A percentile compares a stretch with the other conserved stretches of the same genome.
phyloP scores from a whole-genome alignment of 768 basidiomycete genomes.

The Serendipita vermifera region DNA sequence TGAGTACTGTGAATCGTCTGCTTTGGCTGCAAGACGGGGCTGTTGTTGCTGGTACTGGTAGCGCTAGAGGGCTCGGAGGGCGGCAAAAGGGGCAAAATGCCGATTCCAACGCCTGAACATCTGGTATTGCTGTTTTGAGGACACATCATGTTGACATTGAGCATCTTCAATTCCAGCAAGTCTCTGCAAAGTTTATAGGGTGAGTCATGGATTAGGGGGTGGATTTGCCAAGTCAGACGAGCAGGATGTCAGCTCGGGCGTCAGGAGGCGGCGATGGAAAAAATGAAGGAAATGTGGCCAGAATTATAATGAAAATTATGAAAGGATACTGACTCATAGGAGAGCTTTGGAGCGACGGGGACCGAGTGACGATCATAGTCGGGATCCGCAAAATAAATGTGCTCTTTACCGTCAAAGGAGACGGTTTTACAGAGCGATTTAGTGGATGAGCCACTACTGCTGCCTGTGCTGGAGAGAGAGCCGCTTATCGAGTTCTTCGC shows the following conservation, averaged over 20 bases:
- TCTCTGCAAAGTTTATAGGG: background rate
- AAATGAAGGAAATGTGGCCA: background rate
- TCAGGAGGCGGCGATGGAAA: background rate
- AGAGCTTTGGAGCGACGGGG: background rate
- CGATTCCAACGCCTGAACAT: background rate
- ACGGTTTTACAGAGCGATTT: background rate
- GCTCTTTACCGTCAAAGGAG: background rate
- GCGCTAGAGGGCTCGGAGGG: background rate
- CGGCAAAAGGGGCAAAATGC: background rate
- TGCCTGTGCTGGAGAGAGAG: background rate
- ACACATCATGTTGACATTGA: background rate
- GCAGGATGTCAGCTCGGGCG: background rate
- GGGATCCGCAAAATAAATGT: constrained; percentile 2
- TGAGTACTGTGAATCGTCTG: background rate
- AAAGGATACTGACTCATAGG: background rate
- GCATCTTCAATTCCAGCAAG: background rate
- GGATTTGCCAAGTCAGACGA: too few relatives aligned
- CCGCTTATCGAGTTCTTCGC: background rate
- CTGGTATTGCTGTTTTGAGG: constrained; percentile 3
- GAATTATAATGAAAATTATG: background rate
- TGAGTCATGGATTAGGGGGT: too few relatives aligned
- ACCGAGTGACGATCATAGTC: constrained; percentile 5
- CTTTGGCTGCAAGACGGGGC: background rate
- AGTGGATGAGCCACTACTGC: background rate
- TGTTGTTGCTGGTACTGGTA: background rate